Percentiles rank a stretch among this genome's conserved stretches.
These are phyloP conservation scores for Lentinula novae-zelandiae DNA, from an alignment of 1,284 basidiomycete genomes.

Conservation along the genomic window DNA sequence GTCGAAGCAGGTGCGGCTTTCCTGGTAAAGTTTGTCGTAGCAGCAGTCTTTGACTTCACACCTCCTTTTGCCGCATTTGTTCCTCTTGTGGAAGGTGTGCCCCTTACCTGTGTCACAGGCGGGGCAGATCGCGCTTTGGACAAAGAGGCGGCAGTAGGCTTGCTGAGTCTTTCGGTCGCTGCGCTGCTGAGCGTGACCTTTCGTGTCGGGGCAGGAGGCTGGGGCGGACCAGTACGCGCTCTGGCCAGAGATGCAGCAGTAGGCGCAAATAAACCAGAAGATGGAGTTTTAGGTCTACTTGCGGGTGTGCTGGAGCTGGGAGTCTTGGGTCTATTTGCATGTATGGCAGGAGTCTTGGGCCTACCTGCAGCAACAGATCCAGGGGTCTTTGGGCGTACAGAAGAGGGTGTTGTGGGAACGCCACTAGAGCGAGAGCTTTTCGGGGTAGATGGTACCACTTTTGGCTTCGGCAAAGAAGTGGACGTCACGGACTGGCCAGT, in stretches of 20 bases:
- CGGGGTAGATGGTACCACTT: conserved; percentile 12
- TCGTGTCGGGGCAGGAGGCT: conserved; percentile 11
- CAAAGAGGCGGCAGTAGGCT: conserved; percentile 64
- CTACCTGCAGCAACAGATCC: conserved; percentile 1
- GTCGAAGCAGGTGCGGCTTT: neutral
- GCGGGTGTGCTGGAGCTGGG: conserved; percentile 21
- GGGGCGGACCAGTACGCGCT: conserved; percentile 24
- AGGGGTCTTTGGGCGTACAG: conserved; percentile 46
- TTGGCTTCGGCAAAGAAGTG: conserved; percentile 31
- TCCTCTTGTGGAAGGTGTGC: neutral
- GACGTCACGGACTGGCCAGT: conserved; percentile 35
- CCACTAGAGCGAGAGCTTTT: conserved; percentile 14
- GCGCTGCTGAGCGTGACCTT: conserved; percentile 21
- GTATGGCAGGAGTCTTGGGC: conserved; percentile 26
- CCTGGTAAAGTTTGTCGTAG: neutral
- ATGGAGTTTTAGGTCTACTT: conserved; percentile 32
- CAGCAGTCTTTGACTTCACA: neutral
- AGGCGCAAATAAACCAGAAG: conserved; percentile 64
- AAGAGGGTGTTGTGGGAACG: conserved; percentile 38
- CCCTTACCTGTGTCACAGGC: conserved; percentile 4
- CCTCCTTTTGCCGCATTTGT: neutral
- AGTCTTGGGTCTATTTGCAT: conserved; percentile 15
- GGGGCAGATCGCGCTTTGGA: conserved; percentile 16
- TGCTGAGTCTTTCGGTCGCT: conserved; percentile 20
- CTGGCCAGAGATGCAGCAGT: conserved; percentile 63